Conservation (phyloP, 495 filamentous ascomycete genomes). For the Aspergillus egyptiacus region DNA sequence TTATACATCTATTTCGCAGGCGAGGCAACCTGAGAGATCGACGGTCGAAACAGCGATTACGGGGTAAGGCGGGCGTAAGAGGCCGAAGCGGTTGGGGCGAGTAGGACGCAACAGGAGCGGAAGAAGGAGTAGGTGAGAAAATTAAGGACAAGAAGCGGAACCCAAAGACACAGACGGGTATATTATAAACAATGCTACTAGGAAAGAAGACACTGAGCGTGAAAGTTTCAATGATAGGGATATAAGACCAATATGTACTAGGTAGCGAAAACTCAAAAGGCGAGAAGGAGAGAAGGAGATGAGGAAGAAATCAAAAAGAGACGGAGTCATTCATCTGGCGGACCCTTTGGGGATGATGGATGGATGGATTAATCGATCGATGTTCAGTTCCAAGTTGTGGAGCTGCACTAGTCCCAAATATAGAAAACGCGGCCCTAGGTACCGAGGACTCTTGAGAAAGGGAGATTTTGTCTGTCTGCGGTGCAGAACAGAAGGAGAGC, state of each 20-base stretch:
- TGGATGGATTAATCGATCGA: constrained; percentile 1
- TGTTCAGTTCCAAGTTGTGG: constrained; percentile 6
- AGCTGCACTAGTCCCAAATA: constrained; percentile 12
- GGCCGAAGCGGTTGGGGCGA: background rate
- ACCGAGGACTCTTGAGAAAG: background rate
- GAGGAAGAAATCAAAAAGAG: background rate
- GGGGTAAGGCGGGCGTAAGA: background rate
- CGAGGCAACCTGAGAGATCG: background rate
- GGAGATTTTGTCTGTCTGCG: background rate
- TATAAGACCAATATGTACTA: constrained; percentile 7
- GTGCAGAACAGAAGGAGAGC: too few species aligned
- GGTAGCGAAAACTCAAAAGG: too few species aligned
- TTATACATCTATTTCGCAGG: constrained; percentile 6
- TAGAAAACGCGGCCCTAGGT: constrained; percentile 4
- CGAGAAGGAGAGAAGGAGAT: background rate
- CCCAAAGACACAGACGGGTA: too few species aligned
- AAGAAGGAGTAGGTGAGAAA: background rate
- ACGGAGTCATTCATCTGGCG: background rate
- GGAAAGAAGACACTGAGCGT: background rate
- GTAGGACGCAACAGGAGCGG: background rate
- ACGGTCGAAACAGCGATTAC: background rate
- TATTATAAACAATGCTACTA: constrained; percentile 6
- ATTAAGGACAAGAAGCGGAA: background rate
- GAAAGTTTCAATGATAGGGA: background rate
- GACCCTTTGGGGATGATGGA: constrained; percentile 5